Base-by-base conservation (phyloP, 345 rosid genomes). In the Dipteronia dyeriana region DNA sequence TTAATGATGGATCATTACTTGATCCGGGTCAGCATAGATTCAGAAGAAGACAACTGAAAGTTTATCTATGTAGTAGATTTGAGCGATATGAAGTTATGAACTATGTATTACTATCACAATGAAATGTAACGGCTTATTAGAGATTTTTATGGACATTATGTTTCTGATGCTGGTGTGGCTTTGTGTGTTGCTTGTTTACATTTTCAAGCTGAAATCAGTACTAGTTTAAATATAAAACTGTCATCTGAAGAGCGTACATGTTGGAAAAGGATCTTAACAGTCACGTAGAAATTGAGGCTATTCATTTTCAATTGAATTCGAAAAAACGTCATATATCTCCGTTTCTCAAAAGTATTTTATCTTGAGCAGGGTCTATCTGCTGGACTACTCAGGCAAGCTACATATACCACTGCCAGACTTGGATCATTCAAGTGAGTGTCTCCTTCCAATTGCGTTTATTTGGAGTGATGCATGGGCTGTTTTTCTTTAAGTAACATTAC, bases 401-500 rank as follows among this genome's bases (percentile, higher is more conserved):
- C 99, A 49, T 96, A 91, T 80, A 92, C 99, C 65, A 96, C 99
- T 26, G 99, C 99, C 14, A 91, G 99, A 41, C 97, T 96, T 76
- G 99, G 99, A 78, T 85, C 99, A 70, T 96, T 96, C 87, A 92
- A 78, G 99, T 96, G 82, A 89, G 91, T 82, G 26, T 41, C 76
- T 79, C 67, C 47, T 73, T 63, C 25, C 34, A 39, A 11, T 60
- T 63, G 43, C 49, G 1, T 39, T 13, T 60, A 4, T 67, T 34
- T 56, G 2, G 23, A 43, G 63, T 20, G 26, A 45, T 61, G 29
- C 38, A 54, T 26, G 73, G 26, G 26, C 19, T 7, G 4, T 3
- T 66, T 41, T 19, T 23, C 23, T 23, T 39, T 13, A 47, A 9
- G n/a, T 49, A 12, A 13, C 57, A 16, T 16, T 17, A 12, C 47